Evolutionary conservation across 1,284 basidiomycete genomes (phyloP).

Genomic region (Cutaneotrichosporon arboriforme): DNA sequence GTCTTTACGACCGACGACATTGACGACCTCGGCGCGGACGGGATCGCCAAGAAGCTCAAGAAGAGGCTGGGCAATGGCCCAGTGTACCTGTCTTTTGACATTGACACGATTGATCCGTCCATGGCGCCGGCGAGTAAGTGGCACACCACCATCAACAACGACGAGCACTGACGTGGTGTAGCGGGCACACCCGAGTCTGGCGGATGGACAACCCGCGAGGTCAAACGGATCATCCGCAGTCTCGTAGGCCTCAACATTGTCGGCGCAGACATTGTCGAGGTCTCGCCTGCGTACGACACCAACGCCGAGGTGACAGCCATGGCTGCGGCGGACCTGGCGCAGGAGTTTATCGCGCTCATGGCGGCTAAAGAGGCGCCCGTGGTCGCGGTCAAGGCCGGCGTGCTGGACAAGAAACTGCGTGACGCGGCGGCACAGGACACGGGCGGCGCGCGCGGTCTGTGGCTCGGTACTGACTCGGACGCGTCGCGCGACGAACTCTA

Average conservation of each 20-base stretch:
- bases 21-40: constrained; percentile 48
- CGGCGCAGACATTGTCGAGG: constrained; percentile 57
- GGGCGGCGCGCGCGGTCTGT: neutral
- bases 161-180: constrained; percentile 6
- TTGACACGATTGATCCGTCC: constrained; percentile 44
- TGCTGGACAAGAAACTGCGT: constrained; percentile 8
- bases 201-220: constrained; percentile 49
- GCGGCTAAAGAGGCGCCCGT: constrained; percentile 4
- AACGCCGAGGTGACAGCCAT: constrained; percentile 45
- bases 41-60: constrained; percentile 44
- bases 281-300: constrained; percentile 44
- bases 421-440: constrained; percentile 3
- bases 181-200: constrained; percentile 47
- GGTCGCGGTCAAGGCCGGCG: constrained; percentile 11
- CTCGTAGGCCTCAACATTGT: constrained; percentile 48
- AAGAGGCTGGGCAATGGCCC: constrained; percentile 38
- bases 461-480: neutral
- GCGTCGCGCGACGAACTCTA: constrained; percentile 14
- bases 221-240: constrained; percentile 45
- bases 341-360: constrained; percentile 35
- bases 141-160: neutral
- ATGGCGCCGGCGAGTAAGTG: constrained; percentile 42
- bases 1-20: constrained; percentile 47
- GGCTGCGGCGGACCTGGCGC: constrained; percentile 44
- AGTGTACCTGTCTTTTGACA: constrained; percentile 39